Percentiles rank a stretch among this genome's conserved stretches.
These are phyloP conservation scores for Speleostelium caveatum DNA, from an alignment of 78 protist species.

Conservation along the genomic window DNA sequence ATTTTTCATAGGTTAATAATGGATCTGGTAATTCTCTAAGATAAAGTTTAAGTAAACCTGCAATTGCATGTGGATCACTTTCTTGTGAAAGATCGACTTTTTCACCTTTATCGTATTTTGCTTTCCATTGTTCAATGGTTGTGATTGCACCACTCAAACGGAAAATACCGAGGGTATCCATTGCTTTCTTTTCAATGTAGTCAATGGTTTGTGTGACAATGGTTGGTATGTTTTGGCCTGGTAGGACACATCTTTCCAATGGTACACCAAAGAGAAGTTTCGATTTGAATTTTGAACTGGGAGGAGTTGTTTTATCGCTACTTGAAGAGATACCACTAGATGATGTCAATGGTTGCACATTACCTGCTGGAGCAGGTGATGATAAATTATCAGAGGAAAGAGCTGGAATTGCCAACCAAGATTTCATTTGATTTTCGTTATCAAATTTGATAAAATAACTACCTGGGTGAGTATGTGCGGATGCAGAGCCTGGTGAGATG, in stretches of 20 bases:
- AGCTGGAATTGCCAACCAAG: slow-evolving; percentile 43
- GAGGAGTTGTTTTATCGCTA: background rate
- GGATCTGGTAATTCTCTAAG: slow-evolving; percentile 85
- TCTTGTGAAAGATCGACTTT: slow-evolving; percentile 20
- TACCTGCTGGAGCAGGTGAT: background rate
- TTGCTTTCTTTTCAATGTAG: slow-evolving; percentile 52
- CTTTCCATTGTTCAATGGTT: slow-evolving; percentile 52
- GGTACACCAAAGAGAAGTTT: slow-evolving; percentile 57
- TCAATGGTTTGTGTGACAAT: slow-evolving; percentile 51
- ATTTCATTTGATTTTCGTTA: slow-evolving; percentile 19
- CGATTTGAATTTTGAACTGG: background rate
- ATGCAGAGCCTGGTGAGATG: background rate
- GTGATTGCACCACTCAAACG: slow-evolving; percentile 24
- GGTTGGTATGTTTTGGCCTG: slow-evolving; percentile 18
- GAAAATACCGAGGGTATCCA: slow-evolving; percentile 64
- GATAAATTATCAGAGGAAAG: background rate
- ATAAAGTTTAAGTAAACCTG: slow-evolving; percentile 73
- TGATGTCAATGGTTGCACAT: background rate
- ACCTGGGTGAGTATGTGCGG: slow-evolving; percentile 36
- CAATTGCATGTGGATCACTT: slow-evolving; percentile 66
- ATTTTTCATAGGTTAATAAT: slow-evolving; percentile 77
- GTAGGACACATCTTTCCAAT: slow-evolving; percentile 12
- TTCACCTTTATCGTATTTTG: slow-evolving; percentile 49
- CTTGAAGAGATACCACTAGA: background rate
- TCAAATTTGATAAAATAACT: slow-evolving; percentile 35